Conservation (phyloP, 345 rosid genomes). For the Pseudoturritis turrita region DNA sequence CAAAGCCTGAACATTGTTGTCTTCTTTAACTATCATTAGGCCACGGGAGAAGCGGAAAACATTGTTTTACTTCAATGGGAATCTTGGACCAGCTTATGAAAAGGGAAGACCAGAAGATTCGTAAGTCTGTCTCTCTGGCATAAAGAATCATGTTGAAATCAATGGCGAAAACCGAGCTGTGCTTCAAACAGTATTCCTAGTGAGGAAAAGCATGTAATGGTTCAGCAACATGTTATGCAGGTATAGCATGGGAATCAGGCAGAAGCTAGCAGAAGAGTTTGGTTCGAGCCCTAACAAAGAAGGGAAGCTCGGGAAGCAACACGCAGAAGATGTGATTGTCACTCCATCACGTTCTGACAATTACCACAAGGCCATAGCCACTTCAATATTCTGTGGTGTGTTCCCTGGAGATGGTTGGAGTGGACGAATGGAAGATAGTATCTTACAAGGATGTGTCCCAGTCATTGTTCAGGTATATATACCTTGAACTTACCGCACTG, state of each 20-base stretch:
- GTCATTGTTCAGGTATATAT: conserved; percentile 83
- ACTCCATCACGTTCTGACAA: conserved; percentile 56
- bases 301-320: conserved; percentile 90
- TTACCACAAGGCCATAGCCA: conserved; percentile 69
- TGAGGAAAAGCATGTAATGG: not conserved
- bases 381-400: conserved; percentile 86
- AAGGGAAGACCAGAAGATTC: conserved; percentile 83
- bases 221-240: conserved; percentile 38
- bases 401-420: conserved; percentile 99
- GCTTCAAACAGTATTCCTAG: not conserved
- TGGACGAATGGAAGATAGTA: conserved; percentile 98
- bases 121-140: conserved; percentile 55
- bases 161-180: not conserved
- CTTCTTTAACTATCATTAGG: conserved; percentile 38
- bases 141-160: not conserved
- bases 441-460: conserved; percentile 96
- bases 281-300: conserved; percentile 91
- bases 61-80: conserved; percentile 91
- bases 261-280: conserved; percentile 84
- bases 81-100: conserved; percentile 85
- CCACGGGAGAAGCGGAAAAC: conserved; percentile 71
- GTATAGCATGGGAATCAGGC: conserved; percentile 97
- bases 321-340: conserved; percentile 69
- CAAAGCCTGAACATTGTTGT: not conserved
- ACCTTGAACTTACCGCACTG: not conserved